Base-by-base conservation (phyloP, 169 alveolate genomes). In the Cystoisospora suis region DNA sequence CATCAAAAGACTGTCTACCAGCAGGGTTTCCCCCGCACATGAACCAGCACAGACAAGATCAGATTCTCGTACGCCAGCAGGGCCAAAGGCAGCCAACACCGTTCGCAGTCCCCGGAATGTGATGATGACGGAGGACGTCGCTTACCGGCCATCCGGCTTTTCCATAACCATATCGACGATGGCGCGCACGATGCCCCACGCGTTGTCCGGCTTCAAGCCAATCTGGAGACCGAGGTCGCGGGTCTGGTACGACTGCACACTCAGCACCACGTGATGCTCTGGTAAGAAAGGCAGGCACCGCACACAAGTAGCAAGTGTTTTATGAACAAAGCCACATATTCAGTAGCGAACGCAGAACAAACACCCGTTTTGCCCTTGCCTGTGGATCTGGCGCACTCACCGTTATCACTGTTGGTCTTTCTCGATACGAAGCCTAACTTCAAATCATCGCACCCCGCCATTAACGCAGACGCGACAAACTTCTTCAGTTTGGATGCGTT, bases 131-230 rank as follows among this genome's bases (percentile, higher is more conserved):
- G 40, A 9, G 23, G 29, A 36, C 29, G 29, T 65, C 49, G 93
- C 95, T 90, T 94, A 97, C 93, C 96, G 96, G 38, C 98, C 98
- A 83, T 97, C 98, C 7, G 97, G 98, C 75, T 93, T 95, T 59
- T 93, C 95, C 87, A 96, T 86, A 38, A 97, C 75, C 58, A 94
- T 90, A 81, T 95, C 97, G 42, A 95, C 93, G 40, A 97, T 93
- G 58, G 95, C 95, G 81, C 97, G 93, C 4, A 96, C 93, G 17
- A 96, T 94, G 56, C 98, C 98, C 98, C 98, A 97, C 42, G 97
- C 96, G 93, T 97, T 97, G 85, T 96, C 96, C 91, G 94, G 94
- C 77, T 95, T 95, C 81, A 97, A 92, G 9, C 98, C 98, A 94
- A 97, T 97, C 90, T 97, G 98, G 40, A 95, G 94, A n/a, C 98